Evolutionary conservation across 1,284 basidiomycete genomes (phyloP).

Genomic region (Rhodotorula sp.): DNA sequence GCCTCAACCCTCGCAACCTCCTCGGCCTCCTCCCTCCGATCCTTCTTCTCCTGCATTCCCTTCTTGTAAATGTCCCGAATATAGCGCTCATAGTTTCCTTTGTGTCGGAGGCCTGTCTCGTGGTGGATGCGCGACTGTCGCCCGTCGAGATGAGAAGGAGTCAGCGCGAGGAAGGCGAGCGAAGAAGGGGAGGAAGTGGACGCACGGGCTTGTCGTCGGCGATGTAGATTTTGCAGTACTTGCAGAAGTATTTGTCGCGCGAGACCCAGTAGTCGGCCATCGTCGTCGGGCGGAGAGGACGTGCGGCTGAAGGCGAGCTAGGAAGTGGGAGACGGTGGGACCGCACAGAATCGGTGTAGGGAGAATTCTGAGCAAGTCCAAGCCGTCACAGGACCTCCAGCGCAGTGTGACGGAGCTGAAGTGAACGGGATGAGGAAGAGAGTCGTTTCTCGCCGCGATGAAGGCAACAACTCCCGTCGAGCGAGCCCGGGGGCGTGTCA

Average conservation of each 20-base stretch:
- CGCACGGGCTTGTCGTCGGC: conserved; percentile 78
- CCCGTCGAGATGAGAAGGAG: conserved; percentile 6
- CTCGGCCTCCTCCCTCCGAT: conserved; percentile 76
- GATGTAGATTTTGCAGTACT: conserved; percentile 85
- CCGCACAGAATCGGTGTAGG: no score
- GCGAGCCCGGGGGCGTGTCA: no score
- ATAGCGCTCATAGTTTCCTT: conserved; percentile 88
- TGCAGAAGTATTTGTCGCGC: conserved; percentile 56
- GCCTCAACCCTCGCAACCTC: conserved; percentile 83
- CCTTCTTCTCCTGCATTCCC: conserved; percentile 83
- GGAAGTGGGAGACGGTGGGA: no score
- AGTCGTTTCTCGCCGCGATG: no score
- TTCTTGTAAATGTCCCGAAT: conserved; percentile 88
- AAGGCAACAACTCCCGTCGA: no score
- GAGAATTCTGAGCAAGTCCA: no score
- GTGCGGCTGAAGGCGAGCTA: neutral
- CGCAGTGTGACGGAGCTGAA: no score
- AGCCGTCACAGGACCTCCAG: no score
- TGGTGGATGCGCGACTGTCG: conserved; percentile 76
- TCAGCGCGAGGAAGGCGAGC: neutral
- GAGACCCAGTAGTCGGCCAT: conserved; percentile 53
- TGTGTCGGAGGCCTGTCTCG: conserved; percentile 89
- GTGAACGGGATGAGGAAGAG: no score
- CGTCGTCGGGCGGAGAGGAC: neutral
- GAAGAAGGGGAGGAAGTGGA: conserved; percentile 10